These are phyloP conservation scores for Psilocybe tampanensis DNA, from an alignment of 768 basidiomycete genomes.

Conservation along the genomic window DNA sequence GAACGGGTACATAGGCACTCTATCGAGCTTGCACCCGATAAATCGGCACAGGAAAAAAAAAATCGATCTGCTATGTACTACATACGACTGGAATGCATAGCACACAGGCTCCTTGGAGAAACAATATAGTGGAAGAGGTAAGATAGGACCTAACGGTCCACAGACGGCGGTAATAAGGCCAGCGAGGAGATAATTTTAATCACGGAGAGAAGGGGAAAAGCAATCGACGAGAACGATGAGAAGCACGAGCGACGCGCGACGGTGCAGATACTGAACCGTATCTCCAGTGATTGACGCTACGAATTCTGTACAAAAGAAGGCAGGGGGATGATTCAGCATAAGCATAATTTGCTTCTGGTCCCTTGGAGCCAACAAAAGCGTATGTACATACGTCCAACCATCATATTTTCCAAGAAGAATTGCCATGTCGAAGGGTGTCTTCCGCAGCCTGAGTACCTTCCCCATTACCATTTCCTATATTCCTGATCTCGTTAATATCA, in stretches of 20 bases:
- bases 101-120: constrained; percentile 7
- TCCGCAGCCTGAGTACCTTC: no score
- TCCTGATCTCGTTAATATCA: neutral
- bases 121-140: constrained; percentile 5
- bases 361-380: neutral
- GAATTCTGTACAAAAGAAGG: constrained; percentile 6
- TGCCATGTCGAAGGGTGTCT: neutral
- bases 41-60: constrained; percentile 3
- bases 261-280: constrained; percentile 15
- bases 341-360: neutral
- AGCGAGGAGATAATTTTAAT: constrained; percentile 21
- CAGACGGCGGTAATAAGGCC: constrained; percentile 18
- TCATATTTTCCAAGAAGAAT: constrained; percentile 2
- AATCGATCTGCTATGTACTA: no score
- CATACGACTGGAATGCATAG: neutral
- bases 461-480: constrained; percentile 1
- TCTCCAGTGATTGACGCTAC: constrained; percentile 19
- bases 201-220: constrained; percentile 10
- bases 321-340: neutral
- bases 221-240: constrained; percentile 12
- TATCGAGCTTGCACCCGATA: constrained; percentile 7
- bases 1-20: constrained; percentile 7
- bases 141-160: constrained; percentile 8
- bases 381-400: no score
- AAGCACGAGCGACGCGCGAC: constrained; percentile 6